Conservation (phyloP, 768 basidiomycete species). For the Neoboletus brunneissimus region DNA sequence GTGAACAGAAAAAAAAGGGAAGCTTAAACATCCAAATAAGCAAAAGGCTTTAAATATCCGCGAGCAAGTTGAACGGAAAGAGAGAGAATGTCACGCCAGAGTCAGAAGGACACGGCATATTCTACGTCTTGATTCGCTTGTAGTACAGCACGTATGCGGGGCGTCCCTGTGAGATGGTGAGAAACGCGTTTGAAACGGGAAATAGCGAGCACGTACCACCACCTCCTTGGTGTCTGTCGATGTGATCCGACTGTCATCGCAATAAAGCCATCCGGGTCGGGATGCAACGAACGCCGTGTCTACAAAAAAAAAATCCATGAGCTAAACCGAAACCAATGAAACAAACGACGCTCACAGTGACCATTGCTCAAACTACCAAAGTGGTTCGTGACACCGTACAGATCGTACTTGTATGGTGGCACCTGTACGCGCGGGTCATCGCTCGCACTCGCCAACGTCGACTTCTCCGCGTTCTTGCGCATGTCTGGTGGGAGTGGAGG, state of each 20-base stretch:
- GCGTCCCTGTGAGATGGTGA: slow-evolving; percentile 46
- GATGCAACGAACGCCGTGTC: slow-evolving; percentile 93
- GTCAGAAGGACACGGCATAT: background rate
- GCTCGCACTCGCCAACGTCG: slow-evolving; percentile 20
- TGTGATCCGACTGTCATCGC: slow-evolving; percentile 89
- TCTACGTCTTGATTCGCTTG: slow-evolving; percentile 49
- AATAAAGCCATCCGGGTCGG: slow-evolving; percentile 86
- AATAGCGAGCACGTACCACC: slow-evolving; percentile 54
- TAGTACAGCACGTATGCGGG: slow-evolving; percentile 83
- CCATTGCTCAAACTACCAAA: slow-evolving; percentile 92
- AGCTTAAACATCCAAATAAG: slow-evolving; percentile 27
- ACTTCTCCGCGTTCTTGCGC: slow-evolving; percentile 48
- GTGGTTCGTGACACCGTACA: slow-evolving; percentile 96
- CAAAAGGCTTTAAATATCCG: slow-evolving; percentile 21
- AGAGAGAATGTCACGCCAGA: background rate
- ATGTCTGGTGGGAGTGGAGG: slow-evolving; percentile 66
- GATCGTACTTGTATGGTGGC: slow-evolving; percentile 90
- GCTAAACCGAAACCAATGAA: background rate
- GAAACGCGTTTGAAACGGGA: background rate
- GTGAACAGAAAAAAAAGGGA: background rate
- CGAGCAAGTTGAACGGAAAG: background rate
- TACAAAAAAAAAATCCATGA: slow-evolving; percentile 28
- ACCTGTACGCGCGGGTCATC: slow-evolving; percentile 79
- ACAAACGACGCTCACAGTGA: slow-evolving; percentile 68
- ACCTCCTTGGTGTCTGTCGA: slow-evolving; percentile 74